Evolutionary conservation across 2,329 filamentous ascomycete species (phyloP).

Genomic region (Tympanopsis confertula): DNA sequence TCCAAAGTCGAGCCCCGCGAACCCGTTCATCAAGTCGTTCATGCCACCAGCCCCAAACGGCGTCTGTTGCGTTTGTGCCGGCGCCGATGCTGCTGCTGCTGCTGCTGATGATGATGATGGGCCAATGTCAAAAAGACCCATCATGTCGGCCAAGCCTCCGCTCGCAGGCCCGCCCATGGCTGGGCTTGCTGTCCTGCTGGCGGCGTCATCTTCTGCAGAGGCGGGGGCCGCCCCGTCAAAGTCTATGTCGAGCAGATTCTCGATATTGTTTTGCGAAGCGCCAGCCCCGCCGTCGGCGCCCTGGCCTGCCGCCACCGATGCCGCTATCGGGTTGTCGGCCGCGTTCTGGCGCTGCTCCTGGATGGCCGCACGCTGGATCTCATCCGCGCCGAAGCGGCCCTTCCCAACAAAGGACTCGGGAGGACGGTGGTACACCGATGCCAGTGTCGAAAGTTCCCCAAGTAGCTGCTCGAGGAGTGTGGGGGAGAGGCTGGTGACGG

Average conservation of each 20-base stretch:
- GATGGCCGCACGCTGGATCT: slow-evolving; percentile 88
- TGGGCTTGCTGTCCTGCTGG: slow-evolving; percentile 24
- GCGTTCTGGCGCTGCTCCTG: slow-evolving; percentile 91
- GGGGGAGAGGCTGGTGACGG: slow-evolving; percentile 78
- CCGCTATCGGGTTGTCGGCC: slow-evolving; percentile 86
- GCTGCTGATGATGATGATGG: slow-evolving; percentile 35
- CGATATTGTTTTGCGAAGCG: slow-evolving; percentile 63
- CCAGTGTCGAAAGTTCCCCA: slow-evolving; percentile 80
- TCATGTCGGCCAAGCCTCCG: slow-evolving; percentile 49
- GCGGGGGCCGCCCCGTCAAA: slow-evolving; percentile 89
- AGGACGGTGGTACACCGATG: slow-evolving; percentile 96
- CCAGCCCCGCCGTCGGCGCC: slow-evolving; percentile 44
- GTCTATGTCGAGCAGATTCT: slow-evolving; percentile 92
- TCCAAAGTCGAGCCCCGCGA: slow-evolving; percentile 68
- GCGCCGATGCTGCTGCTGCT: slow-evolving; percentile 21
- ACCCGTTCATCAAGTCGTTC: slow-evolving; percentile 83
- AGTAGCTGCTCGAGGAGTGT: slow-evolving; percentile 79
- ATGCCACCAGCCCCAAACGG: slow-evolving; percentile 43
- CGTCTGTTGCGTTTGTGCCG: slow-evolving; percentile 9
- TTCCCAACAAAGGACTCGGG: slow-evolving; percentile 94
- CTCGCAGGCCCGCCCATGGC: slow-evolving; percentile 37
- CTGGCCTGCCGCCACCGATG: slow-evolving; percentile 61
- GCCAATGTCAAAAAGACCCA: slow-evolving; percentile 60
- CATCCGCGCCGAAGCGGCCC: slow-evolving; percentile 84
- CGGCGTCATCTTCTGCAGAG: slow-evolving; percentile 52